phyloP scores from a whole-genome alignment of 768 basidiomycete species.

The Suillus weaverae region DNA sequence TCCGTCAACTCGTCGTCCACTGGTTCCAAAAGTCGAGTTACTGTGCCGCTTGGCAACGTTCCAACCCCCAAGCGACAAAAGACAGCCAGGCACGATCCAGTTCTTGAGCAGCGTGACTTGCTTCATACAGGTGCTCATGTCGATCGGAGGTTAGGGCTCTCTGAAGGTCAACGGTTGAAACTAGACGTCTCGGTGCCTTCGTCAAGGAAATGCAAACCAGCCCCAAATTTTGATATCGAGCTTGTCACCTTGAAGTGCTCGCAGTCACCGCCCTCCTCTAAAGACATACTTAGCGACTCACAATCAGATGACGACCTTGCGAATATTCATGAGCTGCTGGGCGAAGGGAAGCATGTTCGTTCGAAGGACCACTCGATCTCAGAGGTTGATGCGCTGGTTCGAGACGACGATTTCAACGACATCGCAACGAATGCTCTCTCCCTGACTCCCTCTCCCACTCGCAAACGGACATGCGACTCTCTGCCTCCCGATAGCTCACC shows the following conservation, averaged over 20 bases:
- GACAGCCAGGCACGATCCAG: constrained; percentile 23
- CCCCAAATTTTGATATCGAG: constrained; percentile 51
- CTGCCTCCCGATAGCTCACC: neutral
- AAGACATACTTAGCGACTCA: constrained; percentile 35
- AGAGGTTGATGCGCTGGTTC: constrained; percentile 45
- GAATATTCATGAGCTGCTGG: constrained; percentile 31
- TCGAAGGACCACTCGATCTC: constrained; percentile 43
- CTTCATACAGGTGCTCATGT: constrained; percentile 46
- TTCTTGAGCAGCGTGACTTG: constrained; percentile 41
- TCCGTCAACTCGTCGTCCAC: neutral
- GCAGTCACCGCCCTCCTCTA: constrained; percentile 18
- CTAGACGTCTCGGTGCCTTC: constrained; percentile 20
- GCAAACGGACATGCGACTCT: neutral
- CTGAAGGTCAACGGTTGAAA: constrained; percentile 46
- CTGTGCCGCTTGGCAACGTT: neutral
- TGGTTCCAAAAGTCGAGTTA: constrained; percentile 1
- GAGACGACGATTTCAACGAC: constrained; percentile 18
- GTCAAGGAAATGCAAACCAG: constrained; percentile 17
- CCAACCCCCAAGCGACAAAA: constrained; percentile 26
- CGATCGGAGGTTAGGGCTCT: constrained; percentile 37
- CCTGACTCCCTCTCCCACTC: neutral
- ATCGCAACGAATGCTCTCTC: neutral
- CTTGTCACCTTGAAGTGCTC: constrained; percentile 37
- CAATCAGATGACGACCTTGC: constrained; percentile 42
- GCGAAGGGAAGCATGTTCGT: constrained; percentile 30